Evolutionary conservation across 139 green algal species (phyloP), one percentile per base, ranked within the genome.

Genomic region (Chlorella sp.): DNA sequence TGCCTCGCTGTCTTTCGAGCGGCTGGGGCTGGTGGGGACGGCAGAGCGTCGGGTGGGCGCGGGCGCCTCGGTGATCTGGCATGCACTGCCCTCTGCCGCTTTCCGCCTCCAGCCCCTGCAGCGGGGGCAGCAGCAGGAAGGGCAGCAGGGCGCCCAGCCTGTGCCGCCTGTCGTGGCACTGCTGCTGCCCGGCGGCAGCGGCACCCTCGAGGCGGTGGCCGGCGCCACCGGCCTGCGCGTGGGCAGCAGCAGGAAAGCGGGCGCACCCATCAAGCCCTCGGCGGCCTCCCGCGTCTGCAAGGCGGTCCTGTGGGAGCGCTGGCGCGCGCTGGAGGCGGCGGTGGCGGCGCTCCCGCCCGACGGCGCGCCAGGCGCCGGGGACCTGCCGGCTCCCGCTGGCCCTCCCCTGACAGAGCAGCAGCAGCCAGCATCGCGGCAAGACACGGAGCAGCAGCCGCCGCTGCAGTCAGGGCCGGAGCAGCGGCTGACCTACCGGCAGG

Each of bases 251-350:
- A 35, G 25, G 0, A 42, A 40, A 25, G 9, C 58, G 0, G 72
- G 59, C 8, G 38, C 43, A 35, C 35, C 36, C 6, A 5, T 11
- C 5, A 45, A 36, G 21, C 33, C 60, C 8, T 58, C 72, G 5
- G 60, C 45, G 25, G 51, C 65, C 25, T n/a, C 72, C 8, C 42
- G 43, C 1, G 61, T 78, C n/a, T 78, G 60, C 60, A 78, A 78
- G 60, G 61, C 59, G 12, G 72, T 46, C 4, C 72, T 78, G 27
- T 62, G 42, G 31, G 25, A 9, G 19, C 45, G 46, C 25, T 78
- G 60, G 58, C 61, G 23, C 25, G 25, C 35, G 21, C 43, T 78
- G 35, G 36, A 4, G 3, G 43, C 46, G 27, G 72, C n/a, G 15
- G 35, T 81, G 67, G 42, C 14, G 38, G 27, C 17, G 40, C 45